Percentiles rank a stretch among this genome's conserved stretches.
Conservation (phyloP, 441 rosid species). For the Jatropha podagrica region DNA sequence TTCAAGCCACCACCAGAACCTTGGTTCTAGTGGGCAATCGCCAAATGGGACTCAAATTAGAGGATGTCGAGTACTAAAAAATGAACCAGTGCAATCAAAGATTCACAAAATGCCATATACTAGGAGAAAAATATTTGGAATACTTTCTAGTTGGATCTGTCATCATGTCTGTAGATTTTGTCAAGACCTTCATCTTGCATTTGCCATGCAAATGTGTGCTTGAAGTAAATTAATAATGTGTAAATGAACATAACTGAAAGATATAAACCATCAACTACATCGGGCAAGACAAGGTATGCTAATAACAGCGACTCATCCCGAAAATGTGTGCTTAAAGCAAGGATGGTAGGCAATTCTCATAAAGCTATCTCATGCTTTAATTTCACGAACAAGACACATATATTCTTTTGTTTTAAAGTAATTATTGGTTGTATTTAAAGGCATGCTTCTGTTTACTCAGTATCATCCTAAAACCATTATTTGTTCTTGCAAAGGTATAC, state of each 20-base stretch:
- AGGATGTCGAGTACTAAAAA: neutral
- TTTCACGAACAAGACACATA: too few species aligned
- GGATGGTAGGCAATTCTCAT: too few species aligned
- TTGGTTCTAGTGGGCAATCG: too few species aligned
- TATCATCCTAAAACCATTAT: too few species aligned
- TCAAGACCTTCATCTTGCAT: neutral
- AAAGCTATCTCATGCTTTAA: too few species aligned
- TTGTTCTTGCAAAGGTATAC: too few species aligned
- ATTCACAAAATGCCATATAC: neutral
- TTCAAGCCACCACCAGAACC: neutral
- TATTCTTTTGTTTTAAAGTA: too few species aligned
- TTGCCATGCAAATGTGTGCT: neutral
- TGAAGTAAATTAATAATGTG: neutral
- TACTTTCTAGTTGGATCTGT: neutral
- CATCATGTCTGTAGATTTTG: neutral
- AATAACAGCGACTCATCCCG: neutral
- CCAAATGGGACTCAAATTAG: neutral
- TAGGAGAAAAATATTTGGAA: neutral
- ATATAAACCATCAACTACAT: neutral
- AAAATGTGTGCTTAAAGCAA: too few species aligned
- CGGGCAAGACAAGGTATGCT: neutral
- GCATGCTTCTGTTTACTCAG: too few species aligned
- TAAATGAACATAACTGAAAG: neutral
- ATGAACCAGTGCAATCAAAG: neutral
- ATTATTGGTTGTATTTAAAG: too few species aligned